phyloP scores from a whole-genome alignment of 805 yeast genomes.

The Candida sphagnicola region DNA sequence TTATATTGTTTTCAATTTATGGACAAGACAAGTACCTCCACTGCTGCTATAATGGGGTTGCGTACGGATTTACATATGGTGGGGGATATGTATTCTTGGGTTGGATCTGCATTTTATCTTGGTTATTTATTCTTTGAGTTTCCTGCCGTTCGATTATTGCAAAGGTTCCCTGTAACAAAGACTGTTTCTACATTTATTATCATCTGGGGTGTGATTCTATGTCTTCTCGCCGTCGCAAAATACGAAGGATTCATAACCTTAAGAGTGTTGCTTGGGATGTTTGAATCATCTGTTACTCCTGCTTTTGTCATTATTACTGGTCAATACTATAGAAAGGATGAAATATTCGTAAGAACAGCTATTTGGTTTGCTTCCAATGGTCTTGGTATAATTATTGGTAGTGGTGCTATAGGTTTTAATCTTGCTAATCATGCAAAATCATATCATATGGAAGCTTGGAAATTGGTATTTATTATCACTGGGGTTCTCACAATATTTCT shows the following conservation, averaged over 20 bases:
- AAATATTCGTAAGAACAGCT: constrained; percentile 30
- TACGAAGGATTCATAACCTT: constrained; percentile 38
- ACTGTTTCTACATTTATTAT: constrained; percentile 45
- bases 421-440: constrained; percentile 32
- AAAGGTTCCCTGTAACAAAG: constrained; percentile 55
- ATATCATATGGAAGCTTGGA: constrained; percentile 54
- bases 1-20: constrained; percentile 26
- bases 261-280: constrained; percentile 36
- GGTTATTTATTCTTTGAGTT: constrained; percentile 61
- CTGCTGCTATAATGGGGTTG: constrained; percentile 36
- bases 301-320: constrained; percentile 33
- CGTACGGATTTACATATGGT: constrained; percentile 32
- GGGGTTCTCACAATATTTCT: constrained; percentile 55
- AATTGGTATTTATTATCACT: constrained; percentile 51
- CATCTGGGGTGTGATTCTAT: constrained; percentile 60
- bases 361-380: constrained; percentile 36
- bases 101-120: constrained; percentile 40
- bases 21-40: constrained; percentile 37
- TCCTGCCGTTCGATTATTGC: constrained; percentile 45
- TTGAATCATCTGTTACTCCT: constrained; percentile 38
- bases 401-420: constrained; percentile 54
- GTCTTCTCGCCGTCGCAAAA: constrained; percentile 51
- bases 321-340: constrained; percentile 32
- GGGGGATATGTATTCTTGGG: constrained; percentile 35
- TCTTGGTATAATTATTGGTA: constrained; percentile 35